Evolutionary conservation across 495 filamentous ascomycete species (phyloP).

Genomic region (Neurospora terricola): DNA sequence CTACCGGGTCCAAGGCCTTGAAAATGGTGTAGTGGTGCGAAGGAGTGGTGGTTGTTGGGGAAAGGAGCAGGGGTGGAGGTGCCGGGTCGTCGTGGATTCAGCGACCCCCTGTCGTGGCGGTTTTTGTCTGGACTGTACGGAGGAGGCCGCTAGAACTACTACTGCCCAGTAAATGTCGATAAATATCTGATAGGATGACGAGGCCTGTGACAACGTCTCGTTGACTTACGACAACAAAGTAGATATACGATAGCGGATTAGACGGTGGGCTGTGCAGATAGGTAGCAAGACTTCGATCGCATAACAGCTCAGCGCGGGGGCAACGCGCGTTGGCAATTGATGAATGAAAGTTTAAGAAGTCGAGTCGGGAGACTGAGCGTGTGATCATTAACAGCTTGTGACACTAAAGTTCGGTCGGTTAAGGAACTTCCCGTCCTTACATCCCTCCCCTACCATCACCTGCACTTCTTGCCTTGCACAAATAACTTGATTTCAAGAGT

Average conservation of each 20-base stretch:
- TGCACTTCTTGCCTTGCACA: not conserved
- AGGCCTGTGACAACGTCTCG: not conserved
- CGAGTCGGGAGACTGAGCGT: not conserved
- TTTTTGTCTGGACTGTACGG: not conserved
- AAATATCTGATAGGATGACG: not conserved
- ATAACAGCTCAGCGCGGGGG: not conserved
- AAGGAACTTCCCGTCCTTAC: not conserved
- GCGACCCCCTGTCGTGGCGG: not conserved
- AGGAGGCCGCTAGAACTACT: not conserved
- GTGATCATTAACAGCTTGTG: not conserved
- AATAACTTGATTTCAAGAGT: not conserved
- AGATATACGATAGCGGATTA: not conserved
- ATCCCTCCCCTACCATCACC: not conserved
- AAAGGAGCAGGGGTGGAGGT: not conserved
- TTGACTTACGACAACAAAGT: not conserved
- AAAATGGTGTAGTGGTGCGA: not conserved
- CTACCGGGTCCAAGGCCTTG: not conserved
- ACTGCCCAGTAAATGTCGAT: not conserved
- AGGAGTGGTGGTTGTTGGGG: not conserved
- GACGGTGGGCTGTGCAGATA: not conserved
- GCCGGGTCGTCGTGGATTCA: not conserved
- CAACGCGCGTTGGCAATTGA: not conserved
- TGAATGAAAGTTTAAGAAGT: not conserved
- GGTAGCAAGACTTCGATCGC: not conserved
- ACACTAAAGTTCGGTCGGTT: not conserved